Conservation (phyloP, 2,329 filamentous ascomycete species). For the Aaosphaeria arxii region DNA sequence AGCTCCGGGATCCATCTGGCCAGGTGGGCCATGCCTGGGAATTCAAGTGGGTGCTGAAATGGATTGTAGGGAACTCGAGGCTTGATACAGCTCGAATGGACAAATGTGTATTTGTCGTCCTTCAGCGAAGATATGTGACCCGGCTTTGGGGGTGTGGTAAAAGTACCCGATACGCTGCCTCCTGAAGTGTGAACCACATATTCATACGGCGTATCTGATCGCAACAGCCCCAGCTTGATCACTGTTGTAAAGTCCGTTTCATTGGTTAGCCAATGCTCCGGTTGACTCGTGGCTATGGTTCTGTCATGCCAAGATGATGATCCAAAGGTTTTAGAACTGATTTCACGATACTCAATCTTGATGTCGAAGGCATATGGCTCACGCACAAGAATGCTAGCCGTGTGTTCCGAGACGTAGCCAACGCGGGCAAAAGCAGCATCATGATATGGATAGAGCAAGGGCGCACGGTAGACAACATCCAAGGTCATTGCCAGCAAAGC, state of each 20-base stretch:
- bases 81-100: slow-evolving; percentile 91
- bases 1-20: slow-evolving; percentile 69
- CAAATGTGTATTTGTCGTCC: slow-evolving; percentile 77
- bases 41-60: slow-evolving; percentile 75
- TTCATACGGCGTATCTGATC: slow-evolving; percentile 72
- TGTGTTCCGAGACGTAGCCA: slow-evolving; percentile 78
- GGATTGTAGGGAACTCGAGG: slow-evolving; percentile 86
- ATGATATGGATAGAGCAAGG: slow-evolving; percentile 64
- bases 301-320: slow-evolving; percentile 27
- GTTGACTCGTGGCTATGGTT: slow-evolving; percentile 26
- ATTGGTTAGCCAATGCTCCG: slow-evolving; percentile 57
- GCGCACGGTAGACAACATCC: slow-evolving; percentile 76
- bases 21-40: slow-evolving; percentile 76
- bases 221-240: slow-evolving; percentile 64
- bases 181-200: slow-evolving; percentile 67
- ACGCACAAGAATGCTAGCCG: slow-evolving; percentile 77
- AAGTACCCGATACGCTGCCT: slow-evolving; percentile 81
- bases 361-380: slow-evolving; percentile 75
- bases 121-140: slow-evolving; percentile 59
- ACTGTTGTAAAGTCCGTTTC: slow-evolving; percentile 79
- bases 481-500: slow-evolving; percentile 65
- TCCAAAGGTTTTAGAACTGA: slow-evolving; percentile 18
- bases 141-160: slow-evolving; percentile 70
- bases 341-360: slow-evolving; percentile 35
- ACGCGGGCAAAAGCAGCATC: slow-evolving; percentile 83